These are phyloP conservation scores for Medicago lupulina DNA, from an alignment of 306 rosid genomes.

Conservation along the genomic window DNA sequence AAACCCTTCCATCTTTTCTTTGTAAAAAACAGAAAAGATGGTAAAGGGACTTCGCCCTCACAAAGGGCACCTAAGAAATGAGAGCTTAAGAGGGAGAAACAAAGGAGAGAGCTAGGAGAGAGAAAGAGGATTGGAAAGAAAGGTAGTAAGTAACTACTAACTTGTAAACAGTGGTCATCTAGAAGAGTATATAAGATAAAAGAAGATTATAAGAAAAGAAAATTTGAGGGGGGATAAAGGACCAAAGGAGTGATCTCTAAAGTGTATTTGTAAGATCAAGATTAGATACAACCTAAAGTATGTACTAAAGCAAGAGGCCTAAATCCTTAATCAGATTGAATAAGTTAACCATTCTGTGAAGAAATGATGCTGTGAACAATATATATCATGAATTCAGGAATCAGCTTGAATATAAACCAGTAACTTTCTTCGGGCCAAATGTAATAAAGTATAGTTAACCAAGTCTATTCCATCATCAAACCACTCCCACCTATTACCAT, in stretches of 20 bases:
- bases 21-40: constrained; percentile 67
- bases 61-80: constrained; percentile 19
- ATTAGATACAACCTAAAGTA: constrained; percentile 45
- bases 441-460: constrained; percentile 8
- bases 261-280: constrained; percentile 29
- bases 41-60: constrained; percentile 45
- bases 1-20: constrained; percentile 66
- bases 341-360: constrained; percentile 41
- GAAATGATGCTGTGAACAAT: constrained; percentile 32
- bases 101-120: constrained; percentile 42
- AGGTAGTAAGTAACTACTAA: constrained; percentile 22
- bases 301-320: constrained; percentile 44
- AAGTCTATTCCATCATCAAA: constrained; percentile 43
- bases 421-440: constrained; percentile 41
- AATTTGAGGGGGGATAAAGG: background rate
- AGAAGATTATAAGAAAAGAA: background rate
- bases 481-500: constrained; percentile 39
- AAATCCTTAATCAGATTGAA: constrained; percentile 25
- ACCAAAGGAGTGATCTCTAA: constrained; percentile 35
- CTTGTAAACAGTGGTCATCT: constrained; percentile 31
- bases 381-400: constrained; percentile 24
- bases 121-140: constrained; percentile 8
- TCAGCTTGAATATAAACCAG: constrained; percentile 30
- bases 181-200: background rate
- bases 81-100: background rate